Evolutionary conservation across 208 protist species (phyloP), one percentile per base, ranked within the genome.

Genomic region (Crithidia expoeki): DNA sequence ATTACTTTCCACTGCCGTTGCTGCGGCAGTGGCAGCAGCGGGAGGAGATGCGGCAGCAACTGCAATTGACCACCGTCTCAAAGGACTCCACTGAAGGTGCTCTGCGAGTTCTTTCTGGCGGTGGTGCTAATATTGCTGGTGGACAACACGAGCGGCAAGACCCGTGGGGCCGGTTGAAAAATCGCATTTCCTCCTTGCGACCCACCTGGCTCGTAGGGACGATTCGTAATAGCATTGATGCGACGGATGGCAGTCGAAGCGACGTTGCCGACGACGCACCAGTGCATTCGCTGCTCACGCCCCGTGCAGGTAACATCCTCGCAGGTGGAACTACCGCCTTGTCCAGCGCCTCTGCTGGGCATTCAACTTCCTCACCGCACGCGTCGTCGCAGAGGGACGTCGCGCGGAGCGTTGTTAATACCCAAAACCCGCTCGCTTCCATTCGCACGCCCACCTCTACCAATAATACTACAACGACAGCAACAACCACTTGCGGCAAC

Each of bases 141-240:
- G 25, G 2, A 9, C 16, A 38, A 3, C 33, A 21, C 9, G 14
- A 4, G n/a, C 17, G 55, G 23, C 17, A 60, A 49, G 30, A 38
- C 11, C 4, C 49, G 64, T 61, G 51, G 64, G 64, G 21, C 21
- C 64, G 64, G 7, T 14, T 70, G 52, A 4, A 53, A 17, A 4
- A 28, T 49, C 27, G 55, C 28, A 2, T 70, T 1, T 40, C 50
- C 10, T 11, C 14, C 1, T 36, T 58, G 64, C 33, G 38, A n/a
- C 32, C 38, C 0, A 5, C 7, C 25, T 57, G 44, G 67, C 3
- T 34, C 6, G 53, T 21, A 34, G 57, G 30, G 46, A 9, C 36
- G 36, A 40, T 40, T 40, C 36, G 36, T 40, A n/a, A 12, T 40
- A 40, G 36, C 36, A 12, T 14, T 12, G 36, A 12, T 40, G 36